Base-by-base conservation (phyloP, 2,329 filamentous ascomycete species). In the Biscogniauxia mediterranea region DNA sequence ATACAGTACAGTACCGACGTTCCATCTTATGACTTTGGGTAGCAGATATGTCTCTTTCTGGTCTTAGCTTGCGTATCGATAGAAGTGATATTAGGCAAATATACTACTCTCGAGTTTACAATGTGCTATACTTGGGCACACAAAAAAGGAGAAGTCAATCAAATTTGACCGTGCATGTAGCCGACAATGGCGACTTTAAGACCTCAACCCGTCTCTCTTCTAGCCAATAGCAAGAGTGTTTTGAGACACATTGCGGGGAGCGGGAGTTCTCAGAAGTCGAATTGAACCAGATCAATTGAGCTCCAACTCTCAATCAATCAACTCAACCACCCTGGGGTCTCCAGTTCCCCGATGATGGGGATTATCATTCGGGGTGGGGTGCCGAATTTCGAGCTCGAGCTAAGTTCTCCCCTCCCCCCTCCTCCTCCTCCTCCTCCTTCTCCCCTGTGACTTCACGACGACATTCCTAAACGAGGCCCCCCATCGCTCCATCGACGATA, bases 211-310 rank as follows among this genome's bases (percentile, higher is more conserved):
- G 11, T 32, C 28, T 13, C 28, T 25, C 54, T 26, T 23, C 38
- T n/a, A 26, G 54, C 64, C 64, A 66, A 63, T 66, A 20, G n/a
- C 52, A 63, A 25, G 4, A 55, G 51, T 13, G 9, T n/a, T n/a
- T 20, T 55, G 21, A 21, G 32, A 63, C 64, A 66, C 64, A 66
- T 25, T 61, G 62, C 61, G 60, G 62, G 62, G 64, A 49, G 59
- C 19, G 7, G 23, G 42, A 58, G 38, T 6, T 61, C 59, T 58
- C 56, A 66, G 59, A 64, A 60, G 64, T 64, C 56, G 55, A 61
- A 58, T 52, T 38, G 3, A 32, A 32, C 11, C 7, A 13, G 11
- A 32, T n/a, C n/a, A n/a, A n/a, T 32, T 13, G 28, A 32, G 7
- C 28, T 32, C 28, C 28, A 32, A 32, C 28, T 32, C 28, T 32